Conservation (phyloP, 2,329 filamentous ascomycete genomes). For the Pseudocercospora musae region DNA sequence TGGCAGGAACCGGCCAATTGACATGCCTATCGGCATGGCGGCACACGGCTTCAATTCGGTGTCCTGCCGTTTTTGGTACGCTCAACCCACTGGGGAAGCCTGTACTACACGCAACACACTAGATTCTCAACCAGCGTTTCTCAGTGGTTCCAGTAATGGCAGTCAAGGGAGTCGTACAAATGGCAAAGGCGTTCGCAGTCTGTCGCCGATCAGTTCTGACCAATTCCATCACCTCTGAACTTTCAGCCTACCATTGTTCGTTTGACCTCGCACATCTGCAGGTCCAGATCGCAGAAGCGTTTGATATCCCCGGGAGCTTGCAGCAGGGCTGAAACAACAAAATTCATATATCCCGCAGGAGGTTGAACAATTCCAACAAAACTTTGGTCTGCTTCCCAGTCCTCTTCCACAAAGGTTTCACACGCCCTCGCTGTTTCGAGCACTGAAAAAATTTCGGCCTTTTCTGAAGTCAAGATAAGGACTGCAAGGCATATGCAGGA, state of each 20-base stretch:
- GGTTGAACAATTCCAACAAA: conserved; percentile 3
- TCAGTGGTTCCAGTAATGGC: neutral
- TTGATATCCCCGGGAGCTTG: conserved; percentile 9
- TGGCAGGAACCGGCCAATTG: conserved; percentile 17
- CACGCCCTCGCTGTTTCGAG: neutral
- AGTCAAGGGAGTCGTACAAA: conserved; percentile 10
- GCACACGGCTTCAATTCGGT: conserved; percentile 16
- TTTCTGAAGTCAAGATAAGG: conserved; percentile 5
- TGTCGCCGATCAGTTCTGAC: neutral
- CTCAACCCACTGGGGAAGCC: conserved; percentile 6
- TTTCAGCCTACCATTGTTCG: conserved; percentile 3
- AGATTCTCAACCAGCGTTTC: conserved; percentile 16
- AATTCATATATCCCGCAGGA: conserved; percentile 1
- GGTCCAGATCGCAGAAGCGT: conserved; percentile 6
- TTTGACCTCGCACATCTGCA: conserved; percentile 5
- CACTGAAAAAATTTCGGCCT: neutral
- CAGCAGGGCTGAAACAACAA: conserved; percentile 13
- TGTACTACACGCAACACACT: conserved; percentile 5
- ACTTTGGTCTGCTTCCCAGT: neutral
- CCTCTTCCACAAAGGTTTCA: neutral
- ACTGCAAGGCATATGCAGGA: conserved; percentile 5
- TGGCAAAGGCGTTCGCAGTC: conserved; percentile 10
- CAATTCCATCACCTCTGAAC: neutral
- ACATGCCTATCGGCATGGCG: conserved; percentile 7
- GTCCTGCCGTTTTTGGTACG: conserved; percentile 7